Evolutionary conservation across 1,284 basidiomycete species (phyloP).

Genomic region (Cutaneotrichosporon daszewskae): DNA sequence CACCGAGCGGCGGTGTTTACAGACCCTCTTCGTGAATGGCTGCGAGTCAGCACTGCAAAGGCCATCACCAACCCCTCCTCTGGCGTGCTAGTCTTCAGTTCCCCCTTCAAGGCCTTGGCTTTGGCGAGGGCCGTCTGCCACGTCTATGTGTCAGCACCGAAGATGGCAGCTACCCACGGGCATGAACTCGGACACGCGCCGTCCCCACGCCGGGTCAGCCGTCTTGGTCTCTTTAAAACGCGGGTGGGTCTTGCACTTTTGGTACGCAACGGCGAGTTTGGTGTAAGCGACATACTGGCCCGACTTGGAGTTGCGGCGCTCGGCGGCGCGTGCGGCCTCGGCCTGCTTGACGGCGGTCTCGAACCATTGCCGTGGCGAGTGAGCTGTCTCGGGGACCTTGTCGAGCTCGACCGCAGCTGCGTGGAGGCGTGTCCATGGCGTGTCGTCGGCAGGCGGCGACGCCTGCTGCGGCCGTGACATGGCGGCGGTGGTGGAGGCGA

Average conservation of each 20-base stretch:
- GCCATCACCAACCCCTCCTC: neutral
- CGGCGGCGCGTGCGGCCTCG: slow-evolving; percentile 37
- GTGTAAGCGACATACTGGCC: slow-evolving; percentile 41
- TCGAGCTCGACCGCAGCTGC: slow-evolving; percentile 16
- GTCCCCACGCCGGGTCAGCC: slow-evolving; percentile 28
- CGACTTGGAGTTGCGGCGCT: slow-evolving; percentile 29
- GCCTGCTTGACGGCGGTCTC: slow-evolving; percentile 33
- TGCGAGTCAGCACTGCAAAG: neutral
- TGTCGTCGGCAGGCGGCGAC: slow-evolving; percentile 2
- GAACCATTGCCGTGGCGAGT: slow-evolving; percentile 38
- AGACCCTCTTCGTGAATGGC: neutral
- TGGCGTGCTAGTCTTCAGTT: slow-evolving; percentile 15
- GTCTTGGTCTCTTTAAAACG: slow-evolving; percentile 23
- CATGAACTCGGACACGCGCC: slow-evolving; percentile 36
- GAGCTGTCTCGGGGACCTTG: slow-evolving; percentile 14
- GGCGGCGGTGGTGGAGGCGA: neutral
- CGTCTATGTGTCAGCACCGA: neutral
- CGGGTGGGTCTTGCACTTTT: slow-evolving; percentile 26
- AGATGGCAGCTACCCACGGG: slow-evolving; percentile 22
- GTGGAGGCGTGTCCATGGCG: slow-evolving; percentile 2
- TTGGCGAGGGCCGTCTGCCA: slow-evolving; percentile 34
- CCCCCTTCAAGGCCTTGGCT: slow-evolving; percentile 36
- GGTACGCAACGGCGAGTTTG: slow-evolving; percentile 27
- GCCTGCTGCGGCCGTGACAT: slow-evolving; percentile 7
- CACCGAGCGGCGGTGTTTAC: neutral